Percentiles rank a stretch among this genome's conserved stretches.
Evolutionary conservation across 306 rosid genomes (phyloP).

Genomic region (Sindora glabra): DNA sequence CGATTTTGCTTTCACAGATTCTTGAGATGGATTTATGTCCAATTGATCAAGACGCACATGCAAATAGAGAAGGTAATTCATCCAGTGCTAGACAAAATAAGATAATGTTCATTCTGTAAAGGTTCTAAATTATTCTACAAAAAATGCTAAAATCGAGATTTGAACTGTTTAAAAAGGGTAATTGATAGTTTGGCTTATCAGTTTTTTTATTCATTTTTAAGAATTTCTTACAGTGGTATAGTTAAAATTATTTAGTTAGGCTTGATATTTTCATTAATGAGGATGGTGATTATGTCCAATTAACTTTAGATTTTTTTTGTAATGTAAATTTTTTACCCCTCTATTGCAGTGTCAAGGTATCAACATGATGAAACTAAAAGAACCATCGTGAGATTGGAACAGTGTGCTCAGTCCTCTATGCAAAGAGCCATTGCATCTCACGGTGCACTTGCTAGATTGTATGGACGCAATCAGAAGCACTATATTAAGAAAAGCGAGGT

Average conservation of each 20-base stretch:
- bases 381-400: conserved; percentile 77
- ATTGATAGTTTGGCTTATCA: conserved; percentile 6
- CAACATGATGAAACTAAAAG: conserved; percentile 49
- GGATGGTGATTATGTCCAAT: background rate
- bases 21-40: conserved; percentile 85
- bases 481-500: conserved; percentile 72
- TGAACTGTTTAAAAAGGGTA: conserved; percentile 3
- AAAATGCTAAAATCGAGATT: background rate
- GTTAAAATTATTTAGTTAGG: background rate
- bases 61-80: conserved; percentile 56
- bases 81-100: conserved; percentile 7
- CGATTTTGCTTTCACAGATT: conserved; percentile 47
- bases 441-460: conserved; percentile 64
- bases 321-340: conserved; percentile 14
- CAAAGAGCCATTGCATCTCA: conserved; percentile 53
- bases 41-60: conserved; percentile 36
- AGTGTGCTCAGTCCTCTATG: conserved; percentile 44
- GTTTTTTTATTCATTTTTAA: background rate
- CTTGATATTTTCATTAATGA: background rate
- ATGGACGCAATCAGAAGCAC: conserved; percentile 52
- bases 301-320: background rate
- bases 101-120: background rate
- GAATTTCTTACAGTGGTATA: conserved; percentile 4
- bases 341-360: conserved; percentile 38
- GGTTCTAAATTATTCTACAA: conserved; percentile 6